Conservation (phyloP, 441 rosid species). For the Rhodomyrtus psidioides region DNA sequence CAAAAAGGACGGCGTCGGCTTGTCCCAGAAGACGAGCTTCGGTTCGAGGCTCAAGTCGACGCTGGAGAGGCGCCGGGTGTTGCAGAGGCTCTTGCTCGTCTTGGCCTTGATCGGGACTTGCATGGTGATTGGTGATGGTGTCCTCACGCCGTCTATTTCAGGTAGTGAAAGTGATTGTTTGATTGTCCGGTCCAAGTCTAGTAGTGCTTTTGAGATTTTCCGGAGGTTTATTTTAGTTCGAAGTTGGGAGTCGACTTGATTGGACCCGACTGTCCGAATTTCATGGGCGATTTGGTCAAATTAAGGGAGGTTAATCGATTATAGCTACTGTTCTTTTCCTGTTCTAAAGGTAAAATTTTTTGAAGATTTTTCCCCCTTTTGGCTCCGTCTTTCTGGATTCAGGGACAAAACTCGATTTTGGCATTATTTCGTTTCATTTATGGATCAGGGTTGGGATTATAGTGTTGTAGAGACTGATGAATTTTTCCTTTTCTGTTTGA, state of each 20-base stretch:
- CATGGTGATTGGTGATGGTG: conserved; percentile 19
- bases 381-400: not conserved
- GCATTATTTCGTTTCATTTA: not conserved
- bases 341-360: not conserved
- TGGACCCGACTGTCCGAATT: not conserved
- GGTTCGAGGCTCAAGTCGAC: conserved; percentile 9
- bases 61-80: conserved; percentile 7
- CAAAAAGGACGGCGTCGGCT: conserved; percentile 1
- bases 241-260: not conserved
- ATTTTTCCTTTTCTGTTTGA: not conserved
- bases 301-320: not conserved
- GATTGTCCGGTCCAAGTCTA: not conserved
- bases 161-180: not conserved
- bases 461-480: not conserved
- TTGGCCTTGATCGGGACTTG: conserved; percentile 15
- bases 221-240: not conserved
- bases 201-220: not conserved
- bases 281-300: not conserved
- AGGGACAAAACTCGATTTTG: not conserved
- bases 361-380: not conserved
- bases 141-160: conserved; percentile 14
- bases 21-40: conserved; percentile 3
- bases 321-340: not conserved
- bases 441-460: not conserved
- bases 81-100: conserved; percentile 16